A percentile compares a stretch with the other conserved stretches of the same genome.
Evolutionary conservation across 495 filamentous ascomycete genomes (phyloP).

Genomic region (Lepidopterella palustris): DNA sequence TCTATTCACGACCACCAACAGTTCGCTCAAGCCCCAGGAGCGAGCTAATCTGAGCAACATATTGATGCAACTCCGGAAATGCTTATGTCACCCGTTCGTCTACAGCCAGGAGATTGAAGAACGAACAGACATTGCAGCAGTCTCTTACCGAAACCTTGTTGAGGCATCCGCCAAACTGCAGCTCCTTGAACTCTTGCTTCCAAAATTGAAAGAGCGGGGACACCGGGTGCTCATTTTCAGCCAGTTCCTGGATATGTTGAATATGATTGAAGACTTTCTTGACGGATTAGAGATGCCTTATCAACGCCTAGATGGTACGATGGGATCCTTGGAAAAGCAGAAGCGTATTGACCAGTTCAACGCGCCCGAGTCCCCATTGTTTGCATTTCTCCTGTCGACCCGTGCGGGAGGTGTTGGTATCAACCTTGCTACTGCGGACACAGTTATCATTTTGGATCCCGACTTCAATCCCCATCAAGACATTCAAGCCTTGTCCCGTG

Average conservation of each 20-base stretch:
- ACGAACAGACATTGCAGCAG: constrained; percentile 43
- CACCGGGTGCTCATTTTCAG: constrained; percentile 94
- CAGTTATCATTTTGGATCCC: constrained; percentile 95
- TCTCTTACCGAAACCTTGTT: constrained; percentile 70
- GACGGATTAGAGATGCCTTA: constrained; percentile 60
- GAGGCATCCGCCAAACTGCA: constrained; percentile 89
- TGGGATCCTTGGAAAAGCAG: constrained; percentile 78
- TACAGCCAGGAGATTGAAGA: constrained; percentile 90
- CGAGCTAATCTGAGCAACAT: constrained; percentile 82
- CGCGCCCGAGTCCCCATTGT: constrained; percentile 69
- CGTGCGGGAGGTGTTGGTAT: constrained; percentile 95
- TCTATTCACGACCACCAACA: constrained; percentile 56
- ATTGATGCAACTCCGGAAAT: constrained; percentile 90
- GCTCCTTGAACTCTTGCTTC: constrained; percentile 80
- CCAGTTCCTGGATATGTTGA: constrained; percentile 85
- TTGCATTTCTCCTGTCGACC: constrained; percentile 88
- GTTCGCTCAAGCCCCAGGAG: constrained; percentile 55
- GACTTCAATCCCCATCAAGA: constrained; percentile 99
- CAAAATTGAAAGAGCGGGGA: constrained; percentile 79
- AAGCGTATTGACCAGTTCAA: constrained; percentile 92
- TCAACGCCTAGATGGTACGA: constrained; percentile 78
- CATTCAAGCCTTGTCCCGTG: constrained; percentile 88
- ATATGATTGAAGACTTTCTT: constrained; percentile 88
- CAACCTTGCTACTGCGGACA: constrained; percentile 94
- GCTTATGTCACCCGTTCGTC: constrained; percentile 90